These are phyloP conservation scores for Heliamphora pulchella DNA, from an alignment of 179 eudicot species.

Conservation along the genomic window DNA sequence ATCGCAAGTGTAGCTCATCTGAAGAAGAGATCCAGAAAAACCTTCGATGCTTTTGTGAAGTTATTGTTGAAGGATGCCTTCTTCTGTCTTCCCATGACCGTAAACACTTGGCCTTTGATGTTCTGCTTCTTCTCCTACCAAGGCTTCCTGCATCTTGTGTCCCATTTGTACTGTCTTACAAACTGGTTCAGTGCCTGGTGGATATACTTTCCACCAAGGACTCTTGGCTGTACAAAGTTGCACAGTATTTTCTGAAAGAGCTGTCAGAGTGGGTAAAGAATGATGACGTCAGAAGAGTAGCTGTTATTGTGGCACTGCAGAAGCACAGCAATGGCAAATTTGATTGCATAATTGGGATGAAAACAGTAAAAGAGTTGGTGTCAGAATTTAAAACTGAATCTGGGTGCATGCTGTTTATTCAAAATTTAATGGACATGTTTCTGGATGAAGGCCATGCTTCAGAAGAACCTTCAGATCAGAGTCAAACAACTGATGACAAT, in stretches of 20 bases:
- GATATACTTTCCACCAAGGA: slow-evolving; percentile 72
- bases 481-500: slow-evolving; percentile 79
- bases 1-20: slow-evolving; percentile 56
- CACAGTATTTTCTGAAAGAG: slow-evolving; percentile 62
- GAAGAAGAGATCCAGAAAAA: slow-evolving; percentile 66
- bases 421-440: slow-evolving; percentile 66
- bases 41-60: slow-evolving; percentile 58
- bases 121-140: slow-evolving; percentile 71
- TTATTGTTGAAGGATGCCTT: slow-evolving; percentile 65
- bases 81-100: slow-evolving; percentile 83
- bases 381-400: slow-evolving; percentile 65
- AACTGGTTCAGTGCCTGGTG: slow-evolving; percentile 76
- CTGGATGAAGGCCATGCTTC: slow-evolving; percentile 59
- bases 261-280: slow-evolving; percentile 55
- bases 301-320: slow-evolving; percentile 70
- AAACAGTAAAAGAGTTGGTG: slow-evolving; percentile 68
- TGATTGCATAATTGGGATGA: slow-evolving; percentile 63
- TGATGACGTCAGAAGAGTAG: slow-evolving; percentile 65
- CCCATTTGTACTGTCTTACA: slow-evolving; percentile 57
- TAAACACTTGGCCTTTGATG: slow-evolving; percentile 75
- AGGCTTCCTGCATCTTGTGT: slow-evolving; percentile 70
- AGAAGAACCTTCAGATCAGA: slow-evolving; percentile 88
- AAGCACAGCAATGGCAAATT: slow-evolving; percentile 85
- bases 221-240: slow-evolving; percentile 83
- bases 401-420: slow-evolving; percentile 78